Evolutionary conservation across 2,329 filamentous ascomycete genomes (phyloP), one percentile per base, ranked within the genome.

Genomic region (Arachnomyces sp.): DNA sequence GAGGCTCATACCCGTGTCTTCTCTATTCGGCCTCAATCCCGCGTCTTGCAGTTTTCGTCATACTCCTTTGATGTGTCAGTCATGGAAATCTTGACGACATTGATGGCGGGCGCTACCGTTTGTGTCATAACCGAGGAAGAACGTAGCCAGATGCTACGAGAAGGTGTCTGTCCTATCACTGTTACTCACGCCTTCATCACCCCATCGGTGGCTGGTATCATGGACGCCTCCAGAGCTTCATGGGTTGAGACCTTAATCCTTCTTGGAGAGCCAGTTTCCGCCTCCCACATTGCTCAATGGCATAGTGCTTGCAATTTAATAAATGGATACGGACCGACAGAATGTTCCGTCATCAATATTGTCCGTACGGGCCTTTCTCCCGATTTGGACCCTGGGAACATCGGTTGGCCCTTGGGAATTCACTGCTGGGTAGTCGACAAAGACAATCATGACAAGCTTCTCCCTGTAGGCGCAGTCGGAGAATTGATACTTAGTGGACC

Each of bases 251-350:
- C 61, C 1, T 54, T 74, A 7, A 56, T 63, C 0, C 56, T 61
- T 12, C 67, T 66, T 32, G 71, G 70, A 31, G 71, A 73, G 59
- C 77, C 84, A 2, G 73, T 95, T 63, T 88, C 84, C 0, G 43
- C 51, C 2, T 49, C 50, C 7, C 47, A 57, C 18, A 50, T 62
- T 32, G 49, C 51, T 28, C 56, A 53, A 34, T 64, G 60, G 60
- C 46, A 46, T 12, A 50, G 40, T 12, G 48, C 43, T 12, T 49
- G 46, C 1, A 52, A 49, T 15, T 49, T 46, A 6, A 12, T 36
- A 9, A 37, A 36, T 25, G 28, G 11, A 12, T 46, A 46, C 33
- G 44, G 44, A 1, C 49, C 49, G 4, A 44, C 46, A 2, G 49
- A 52, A 29, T 45, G 44, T 16, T 47, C 48, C n/a, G 46, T 51